Evolutionary conservation across 805 yeast species (phyloP), one percentile per base, ranked within the genome.

Genomic region (Ogataea methylovora): DNA sequence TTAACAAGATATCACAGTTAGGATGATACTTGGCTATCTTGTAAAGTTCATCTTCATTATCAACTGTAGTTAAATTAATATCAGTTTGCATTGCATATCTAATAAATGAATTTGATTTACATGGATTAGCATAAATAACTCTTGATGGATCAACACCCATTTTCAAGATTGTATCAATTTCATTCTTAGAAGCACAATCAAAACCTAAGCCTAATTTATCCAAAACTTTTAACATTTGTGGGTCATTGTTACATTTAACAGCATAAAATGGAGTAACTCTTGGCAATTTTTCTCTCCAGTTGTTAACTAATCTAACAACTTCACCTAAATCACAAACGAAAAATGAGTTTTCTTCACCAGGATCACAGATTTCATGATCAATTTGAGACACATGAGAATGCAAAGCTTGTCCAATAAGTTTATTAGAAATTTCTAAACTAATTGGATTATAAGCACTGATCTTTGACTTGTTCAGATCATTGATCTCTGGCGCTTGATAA

Each of bases 141-240:
- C 83, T 67, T 10, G 66, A 55, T 8, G 94, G 73, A 41, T 63
- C 62, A 32, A 81, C 74, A 7, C 90, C 90, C 39, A 79, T 51
- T 14, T 59, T 51, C 42, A 85, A 63, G 33, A 85, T 71, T 29
- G 63, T 61, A 35, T 79, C 79, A 49, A 90, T 85, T 61, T 90
- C 98, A 42, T 70, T 70, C 51, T 80, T 76, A 16, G 95, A 84
- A 5, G 97, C 97, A 63, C 98, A 90, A 56, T 90, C 98, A 52
- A 90, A 90, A 38, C 81, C 80, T 34, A 77, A 70, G 19, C 92
- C 94, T 42, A 79, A 58, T 4, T 60, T 41, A 3, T 74, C 76
- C 45, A 90, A 67, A 20, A 69, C 56, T 32, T 61, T 52, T 42
- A 90, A 55, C 10, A 90, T 76, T 36, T 61, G 61, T 6, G 61